Conservation (phyloP, 1,284 basidiomycete species). For the Xanthoconium separans region DNA sequence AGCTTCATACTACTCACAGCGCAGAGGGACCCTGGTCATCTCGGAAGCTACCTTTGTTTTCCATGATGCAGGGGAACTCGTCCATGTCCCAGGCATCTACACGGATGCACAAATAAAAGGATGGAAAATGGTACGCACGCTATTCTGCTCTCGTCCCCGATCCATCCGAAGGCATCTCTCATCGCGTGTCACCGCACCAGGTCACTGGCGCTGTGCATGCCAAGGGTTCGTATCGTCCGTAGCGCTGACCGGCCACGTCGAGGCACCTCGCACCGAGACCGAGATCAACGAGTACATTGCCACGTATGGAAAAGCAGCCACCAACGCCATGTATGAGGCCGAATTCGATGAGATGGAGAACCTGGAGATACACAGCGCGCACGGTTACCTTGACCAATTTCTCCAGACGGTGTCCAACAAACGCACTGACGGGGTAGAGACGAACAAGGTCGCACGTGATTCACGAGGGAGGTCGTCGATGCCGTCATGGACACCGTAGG, state of each 20-base stretch:
- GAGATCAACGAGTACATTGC: not conserved
- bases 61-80: not conserved
- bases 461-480: not conserved
- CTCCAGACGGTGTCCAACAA: not conserved
- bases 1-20: not conserved
- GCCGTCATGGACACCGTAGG: not conserved
- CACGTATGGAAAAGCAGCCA: not conserved
- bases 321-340: not conserved
- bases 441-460: not conserved
- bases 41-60: not conserved
- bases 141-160: not conserved
- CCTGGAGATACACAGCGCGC: not conserved
- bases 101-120: not conserved
- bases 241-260: not conserved
- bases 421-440: not conserved
- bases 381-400: not conserved
- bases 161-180: not conserved
- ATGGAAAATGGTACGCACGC: not conserved
- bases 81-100: not conserved
- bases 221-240: not conserved
- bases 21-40: not conserved
- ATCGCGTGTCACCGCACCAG: not conserved
- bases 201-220: not conserved
- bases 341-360: not conserved
- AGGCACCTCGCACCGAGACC: not conserved